Evolutionary conservation across 2,329 filamentous ascomycete genomes (phyloP), one percentile per base, ranked within the genome.

Genomic region (Thelonectria rubi): DNA sequence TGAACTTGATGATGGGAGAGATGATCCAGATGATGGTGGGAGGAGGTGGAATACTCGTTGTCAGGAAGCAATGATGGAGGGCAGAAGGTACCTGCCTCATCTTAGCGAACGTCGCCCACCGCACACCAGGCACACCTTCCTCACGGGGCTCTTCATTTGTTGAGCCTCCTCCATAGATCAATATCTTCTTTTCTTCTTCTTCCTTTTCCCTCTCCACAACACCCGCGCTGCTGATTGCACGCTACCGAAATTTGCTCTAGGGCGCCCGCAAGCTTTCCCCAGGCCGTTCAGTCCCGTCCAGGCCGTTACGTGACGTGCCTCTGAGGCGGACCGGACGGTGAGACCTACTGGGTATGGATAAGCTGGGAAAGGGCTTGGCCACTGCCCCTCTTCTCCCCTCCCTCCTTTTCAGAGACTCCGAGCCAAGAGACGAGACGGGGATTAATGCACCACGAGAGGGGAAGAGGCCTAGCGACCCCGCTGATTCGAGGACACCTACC

Each of bases 221-320:
- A 24, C 14, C 18, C 18, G n/a, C 43, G 30, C 17, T n/a, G 18
- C 10, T 26, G 18, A 17, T 37, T 49, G 15, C 34, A 37, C 50
- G 50, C 52, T 24, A 47, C 42, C 47, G 26, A 30, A 20, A 17
- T 42, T 39, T 26, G 34, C 34, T 52, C 6, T 18, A 30, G 11
- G 17, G 37, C 51, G 42, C 37, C 50, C 50, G 50, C 34, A 43
- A 10, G 50, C 40, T 17, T 58, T 53, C 55, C 57, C 57, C 57
- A 55, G 45, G 37, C 30, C 42, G 20, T 32, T 26, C 18, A 30
- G 26, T 30, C 45, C 30, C 42, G 20, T 32, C 24, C 18, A 55
- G 24, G 12, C 21, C 45, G 54, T 17, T n/a, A 21, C 20, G 40
- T 46, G 58, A 60, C 58, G 45, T 59, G 34, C 43, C 20, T 32